These are phyloP conservation scores for Curvularia spicifera DNA, from an alignment of 2,329 filamentous ascomycete species.

Conservation along the genomic window DNA sequence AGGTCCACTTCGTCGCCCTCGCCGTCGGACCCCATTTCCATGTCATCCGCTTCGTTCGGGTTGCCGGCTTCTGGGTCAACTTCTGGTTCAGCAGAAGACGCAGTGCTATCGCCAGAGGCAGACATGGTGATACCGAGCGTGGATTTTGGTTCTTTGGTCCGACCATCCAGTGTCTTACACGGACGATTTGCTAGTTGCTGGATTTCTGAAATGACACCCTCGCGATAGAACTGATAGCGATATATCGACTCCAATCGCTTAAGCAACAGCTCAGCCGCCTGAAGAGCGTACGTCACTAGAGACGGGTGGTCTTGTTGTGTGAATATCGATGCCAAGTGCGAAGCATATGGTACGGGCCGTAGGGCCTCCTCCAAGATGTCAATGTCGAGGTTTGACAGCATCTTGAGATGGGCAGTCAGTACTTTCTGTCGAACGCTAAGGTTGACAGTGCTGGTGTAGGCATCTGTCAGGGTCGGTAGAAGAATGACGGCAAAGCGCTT, in stretches of 20 bases:
- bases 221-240: conserved; percentile 94
- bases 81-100: conserved; percentile 39
- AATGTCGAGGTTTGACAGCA: conserved; percentile 93
- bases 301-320: conserved; percentile 93
- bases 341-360: conserved; percentile 89
- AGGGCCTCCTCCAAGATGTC: conserved; percentile 84
- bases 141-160: conserved; percentile 37
- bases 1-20: conserved; percentile 61
- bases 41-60: conserved; percentile 61
- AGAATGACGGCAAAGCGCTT: conserved; percentile 92
- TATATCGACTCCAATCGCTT: conserved; percentile 86
- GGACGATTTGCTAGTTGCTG: conserved; percentile 71
- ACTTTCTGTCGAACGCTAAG: conserved; percentile 94
- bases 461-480: conserved; percentile 92
- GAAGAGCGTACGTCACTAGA: conserved; percentile 83
- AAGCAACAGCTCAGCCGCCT: conserved; percentile 87
- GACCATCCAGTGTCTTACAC: conserved; percentile 39
- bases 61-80: conserved; percentile 57
- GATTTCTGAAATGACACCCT: conserved; percentile 93
- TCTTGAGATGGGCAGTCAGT: conserved; percentile 92
- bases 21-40: conserved; percentile 60
- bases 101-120: conserved; percentile 32
- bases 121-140: conserved; percentile 33
- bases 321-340: conserved; percentile 91
- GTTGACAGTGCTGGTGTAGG: conserved; percentile 97